phyloP scores from a whole-genome alignment of 2,329 filamentous ascomycete genomes.

The Trichoderma guizhouense region DNA sequence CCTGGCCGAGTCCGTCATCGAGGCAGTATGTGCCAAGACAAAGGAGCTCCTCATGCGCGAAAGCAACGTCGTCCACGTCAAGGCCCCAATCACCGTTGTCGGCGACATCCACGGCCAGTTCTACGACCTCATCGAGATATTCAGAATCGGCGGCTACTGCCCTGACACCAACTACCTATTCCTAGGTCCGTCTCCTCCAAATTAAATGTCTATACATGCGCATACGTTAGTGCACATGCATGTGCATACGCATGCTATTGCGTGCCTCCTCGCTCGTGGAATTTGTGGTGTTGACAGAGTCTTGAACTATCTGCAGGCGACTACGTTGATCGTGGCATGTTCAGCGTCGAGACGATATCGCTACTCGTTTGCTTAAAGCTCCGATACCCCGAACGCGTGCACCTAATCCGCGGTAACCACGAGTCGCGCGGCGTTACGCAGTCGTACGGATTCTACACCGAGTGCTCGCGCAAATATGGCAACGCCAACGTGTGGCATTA shows the following conservation, averaged over 20 bases:
- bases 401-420: conserved; percentile 96
- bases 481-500: conserved; percentile 99
- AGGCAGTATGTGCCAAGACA: conserved; percentile 98
- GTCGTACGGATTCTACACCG: conserved; percentile 98
- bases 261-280: neutral
- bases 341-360: conserved; percentile 98
- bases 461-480: conserved; percentile 96
- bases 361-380: conserved; percentile 96
- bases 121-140: conserved; percentile 98
- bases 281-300: neutral
- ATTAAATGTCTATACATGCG: neutral
- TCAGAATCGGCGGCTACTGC: conserved; percentile 95
- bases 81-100: conserved; percentile 92
- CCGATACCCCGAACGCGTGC: conserved; percentile 91
- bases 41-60: conserved; percentile 99
- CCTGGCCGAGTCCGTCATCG: conserved; percentile 94
- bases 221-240: neutral
- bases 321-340: conserved; percentile 97
- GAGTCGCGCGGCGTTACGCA: conserved; percentile 97
- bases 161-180: conserved; percentile 99
- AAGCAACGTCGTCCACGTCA: conserved; percentile 98
- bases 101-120: conserved; percentile 99
- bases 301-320: conserved; percentile 59
- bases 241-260: neutral
- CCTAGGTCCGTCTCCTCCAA: conserved; percentile 58